Percentiles rank a stretch among this genome's conserved stretches.
These are phyloP conservation scores for Polychaeton citri DNA, from an alignment of 2,329 filamentous ascomycete genomes.

Conservation along the genomic window DNA sequence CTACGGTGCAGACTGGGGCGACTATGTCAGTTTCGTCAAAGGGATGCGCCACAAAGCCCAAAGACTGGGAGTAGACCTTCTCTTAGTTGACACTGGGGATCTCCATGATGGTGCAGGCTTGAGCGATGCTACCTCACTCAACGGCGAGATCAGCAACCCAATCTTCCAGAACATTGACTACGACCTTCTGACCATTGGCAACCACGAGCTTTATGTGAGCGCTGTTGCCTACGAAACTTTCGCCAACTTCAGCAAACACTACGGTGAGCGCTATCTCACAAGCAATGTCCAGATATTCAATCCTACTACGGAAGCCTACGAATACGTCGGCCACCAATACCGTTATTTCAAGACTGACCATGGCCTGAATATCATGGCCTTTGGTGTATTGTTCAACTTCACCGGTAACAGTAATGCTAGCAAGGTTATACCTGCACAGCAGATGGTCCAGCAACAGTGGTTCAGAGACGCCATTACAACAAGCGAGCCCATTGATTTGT, in stretches of 20 bases:
- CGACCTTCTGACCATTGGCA: constrained; percentile 43
- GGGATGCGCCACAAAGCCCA: constrained; percentile 47
- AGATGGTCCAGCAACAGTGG: constrained; percentile 43
- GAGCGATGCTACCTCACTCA: constrained; percentile 45
- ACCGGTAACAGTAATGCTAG: constrained; percentile 47
- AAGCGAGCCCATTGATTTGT: constrained; percentile 47
- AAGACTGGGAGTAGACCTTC: constrained; percentile 44
- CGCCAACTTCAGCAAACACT: constrained; percentile 44
- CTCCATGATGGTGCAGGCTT: constrained; percentile 54
- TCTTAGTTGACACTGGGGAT: constrained; percentile 51
- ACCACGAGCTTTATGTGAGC: constrained; percentile 53
- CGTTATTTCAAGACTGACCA: constrained; percentile 39
- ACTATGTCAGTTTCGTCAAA: constrained; percentile 47
- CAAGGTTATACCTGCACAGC: constrained; percentile 43
- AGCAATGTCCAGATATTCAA: constrained; percentile 40
- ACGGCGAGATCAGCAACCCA: constrained; percentile 41
- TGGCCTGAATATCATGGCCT: constrained; percentile 38
- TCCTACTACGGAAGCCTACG: constrained; percentile 27
- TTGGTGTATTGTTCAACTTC: constrained; percentile 38
- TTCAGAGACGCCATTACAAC: constrained; percentile 45
- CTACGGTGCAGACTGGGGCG: constrained; percentile 54
- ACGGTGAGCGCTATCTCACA: constrained; percentile 40
- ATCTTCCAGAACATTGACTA: constrained; percentile 40
- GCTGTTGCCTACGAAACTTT: constrained; percentile 51
- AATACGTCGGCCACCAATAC: constrained; percentile 34